Conservation (phyloP, 352 stramenopile genomes). For the Phytopythium ostracodes region DNA sequence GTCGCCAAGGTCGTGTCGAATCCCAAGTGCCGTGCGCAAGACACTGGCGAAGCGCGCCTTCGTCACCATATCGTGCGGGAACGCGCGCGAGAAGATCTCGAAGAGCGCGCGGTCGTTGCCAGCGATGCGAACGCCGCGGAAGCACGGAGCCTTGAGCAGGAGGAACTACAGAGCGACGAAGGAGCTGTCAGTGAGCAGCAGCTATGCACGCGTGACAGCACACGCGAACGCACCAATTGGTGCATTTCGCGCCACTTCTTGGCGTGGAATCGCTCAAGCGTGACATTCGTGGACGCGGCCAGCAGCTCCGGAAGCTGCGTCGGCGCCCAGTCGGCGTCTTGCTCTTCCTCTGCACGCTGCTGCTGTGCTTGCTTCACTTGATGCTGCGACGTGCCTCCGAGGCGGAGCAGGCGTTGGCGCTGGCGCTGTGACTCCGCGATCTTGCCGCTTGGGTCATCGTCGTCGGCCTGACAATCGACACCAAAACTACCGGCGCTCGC, state of each 20-base stretch:
- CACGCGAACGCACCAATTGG: conserved; percentile 28
- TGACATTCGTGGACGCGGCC: conserved; percentile 24
- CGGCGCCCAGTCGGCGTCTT: conserved; percentile 20
- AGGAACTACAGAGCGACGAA: conserved; percentile 20
- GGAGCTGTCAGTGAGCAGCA: conserved; percentile 3
- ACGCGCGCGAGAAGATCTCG: conserved; percentile 65
- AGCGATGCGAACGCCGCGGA: conserved; percentile 44
- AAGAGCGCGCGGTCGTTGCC: conserved; percentile 63
- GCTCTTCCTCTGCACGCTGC: conserved; percentile 8
- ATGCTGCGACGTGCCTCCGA: conserved; percentile 11
- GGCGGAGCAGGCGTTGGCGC: conserved; percentile 3
- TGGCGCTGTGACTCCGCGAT: conserved; percentile 1
- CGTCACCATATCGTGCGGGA: conserved; percentile 59
- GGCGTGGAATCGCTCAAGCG: conserved; percentile 56
- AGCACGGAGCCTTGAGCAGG: conserved; percentile 33
- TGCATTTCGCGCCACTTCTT: conserved; percentile 63
- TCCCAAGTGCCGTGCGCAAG: conserved; percentile 47
- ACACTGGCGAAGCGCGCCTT: conserved; percentile 69
- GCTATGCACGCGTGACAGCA: background rate
- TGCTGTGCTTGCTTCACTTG: conserved; percentile 7
- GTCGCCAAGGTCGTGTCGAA: conserved; percentile 13
- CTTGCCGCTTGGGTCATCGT: background rate
- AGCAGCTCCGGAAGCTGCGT: conserved; percentile 14
- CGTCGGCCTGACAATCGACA: background rate
- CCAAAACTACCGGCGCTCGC: background rate